These are phyloP conservation scores for Rhytidhysteron rufulum DNA, from an alignment of 2,329 filamentous ascomycete genomes.

Conservation along the genomic window DNA sequence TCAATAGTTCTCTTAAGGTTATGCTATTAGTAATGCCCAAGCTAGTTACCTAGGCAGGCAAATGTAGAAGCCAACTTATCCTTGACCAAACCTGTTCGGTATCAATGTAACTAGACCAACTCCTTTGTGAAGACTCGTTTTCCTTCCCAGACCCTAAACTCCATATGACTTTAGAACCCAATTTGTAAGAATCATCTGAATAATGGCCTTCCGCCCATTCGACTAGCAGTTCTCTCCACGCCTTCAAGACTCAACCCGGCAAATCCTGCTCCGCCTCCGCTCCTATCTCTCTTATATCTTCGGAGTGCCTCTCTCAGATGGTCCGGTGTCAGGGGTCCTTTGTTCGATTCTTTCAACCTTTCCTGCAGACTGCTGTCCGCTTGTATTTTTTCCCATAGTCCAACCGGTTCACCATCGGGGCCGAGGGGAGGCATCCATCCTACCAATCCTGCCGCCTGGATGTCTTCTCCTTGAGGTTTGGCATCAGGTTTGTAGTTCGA, in stretches of 20 bases:
- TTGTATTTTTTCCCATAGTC: constrained; percentile 23
- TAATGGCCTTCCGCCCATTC: constrained; percentile 43
- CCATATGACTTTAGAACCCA: too few species aligned
- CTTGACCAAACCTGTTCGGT: too few species aligned
- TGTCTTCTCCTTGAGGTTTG: constrained; percentile 24
- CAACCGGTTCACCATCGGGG: constrained; percentile 23
- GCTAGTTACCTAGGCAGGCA: too few species aligned
- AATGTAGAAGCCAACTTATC: too few species aligned
- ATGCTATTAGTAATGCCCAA: too few species aligned
- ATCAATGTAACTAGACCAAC: too few species aligned
- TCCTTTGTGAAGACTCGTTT: too few species aligned
- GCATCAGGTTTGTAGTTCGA: constrained; percentile 27
- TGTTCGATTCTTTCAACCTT: constrained; percentile 31
- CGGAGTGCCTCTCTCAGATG: constrained; percentile 71
- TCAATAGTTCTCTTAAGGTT: too few species aligned
- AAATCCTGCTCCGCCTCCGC: constrained; percentile 57
- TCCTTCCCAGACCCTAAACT: too few species aligned
- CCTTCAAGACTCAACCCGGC: constrained; percentile 48
- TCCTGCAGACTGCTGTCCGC: constrained; percentile 9
- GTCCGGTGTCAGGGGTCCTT: constrained; percentile 65
- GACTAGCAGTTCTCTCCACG: constrained; percentile 40
- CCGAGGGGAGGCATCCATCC: constrained; percentile 20
- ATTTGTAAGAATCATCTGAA: constrained; percentile 45
- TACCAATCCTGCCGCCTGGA: constrained; percentile 22
- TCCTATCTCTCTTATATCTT: constrained; percentile 60